Conservation (phyloP, 2,329 filamentous ascomycete genomes). For the Sphaerostilbella broomeana region DNA sequence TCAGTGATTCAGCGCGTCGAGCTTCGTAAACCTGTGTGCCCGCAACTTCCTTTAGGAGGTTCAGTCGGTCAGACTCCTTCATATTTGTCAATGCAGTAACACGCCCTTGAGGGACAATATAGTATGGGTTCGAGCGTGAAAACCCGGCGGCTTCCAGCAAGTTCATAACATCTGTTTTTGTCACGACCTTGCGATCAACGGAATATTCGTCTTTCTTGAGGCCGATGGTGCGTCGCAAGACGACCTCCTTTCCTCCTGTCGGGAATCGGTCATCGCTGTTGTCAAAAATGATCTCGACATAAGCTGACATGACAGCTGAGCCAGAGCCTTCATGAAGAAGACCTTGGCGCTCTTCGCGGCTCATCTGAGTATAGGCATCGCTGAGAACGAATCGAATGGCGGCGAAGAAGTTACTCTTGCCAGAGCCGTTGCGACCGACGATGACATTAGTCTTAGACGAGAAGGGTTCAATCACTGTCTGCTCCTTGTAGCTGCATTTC, state of each 20-base stretch:
- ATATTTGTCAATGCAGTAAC: constrained; percentile 96
- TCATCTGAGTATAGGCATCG: constrained; percentile 95
- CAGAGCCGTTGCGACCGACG: constrained; percentile 96
- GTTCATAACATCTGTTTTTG: constrained; percentile 90
- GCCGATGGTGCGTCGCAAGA: constrained; percentile 88
- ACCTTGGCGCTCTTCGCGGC: constrained; percentile 89
- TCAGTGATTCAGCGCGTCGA: constrained; percentile 81
- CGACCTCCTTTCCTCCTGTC: constrained; percentile 83
- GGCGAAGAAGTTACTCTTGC: constrained; percentile 99
- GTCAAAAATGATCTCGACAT: constrained; percentile 98
- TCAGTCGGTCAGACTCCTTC: constrained; percentile 89
- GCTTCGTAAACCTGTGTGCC: constrained; percentile 96
- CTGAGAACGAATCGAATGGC: constrained; percentile 97
- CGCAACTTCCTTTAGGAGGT: constrained; percentile 92
- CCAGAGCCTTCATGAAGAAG: constrained; percentile 97
- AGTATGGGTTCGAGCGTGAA: constrained; percentile 95
- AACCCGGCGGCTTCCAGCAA: constrained; percentile 93
- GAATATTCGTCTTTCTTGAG: constrained; percentile 99
- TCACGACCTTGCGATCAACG: constrained; percentile 92
- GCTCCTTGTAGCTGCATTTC: constrained; percentile 84
- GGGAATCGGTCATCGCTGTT: constrained; percentile 94
- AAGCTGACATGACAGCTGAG: constrained; percentile 98
- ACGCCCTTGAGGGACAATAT: constrained; percentile 95
- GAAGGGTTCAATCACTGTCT: constrained; percentile 97
- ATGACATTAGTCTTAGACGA: constrained; percentile 97